Conservation (phyloP, 805 yeast species). For the Sugiyamaella valdiviana region DNA sequence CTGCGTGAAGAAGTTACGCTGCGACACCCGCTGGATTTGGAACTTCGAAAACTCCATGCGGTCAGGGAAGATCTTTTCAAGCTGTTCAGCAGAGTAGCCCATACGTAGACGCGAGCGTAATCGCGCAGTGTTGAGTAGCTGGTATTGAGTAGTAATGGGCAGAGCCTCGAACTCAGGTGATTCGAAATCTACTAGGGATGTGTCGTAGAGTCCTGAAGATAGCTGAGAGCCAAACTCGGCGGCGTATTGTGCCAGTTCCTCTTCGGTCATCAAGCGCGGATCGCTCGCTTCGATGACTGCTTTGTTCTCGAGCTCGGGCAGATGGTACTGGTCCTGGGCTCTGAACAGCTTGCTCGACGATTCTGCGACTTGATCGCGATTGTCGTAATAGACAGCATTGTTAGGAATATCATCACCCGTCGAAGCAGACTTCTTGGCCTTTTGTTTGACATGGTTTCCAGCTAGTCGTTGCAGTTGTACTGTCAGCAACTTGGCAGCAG, state of each 20-base stretch:
- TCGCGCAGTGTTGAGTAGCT: conserved; percentile 75
- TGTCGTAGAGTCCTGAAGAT: conserved; percentile 34
- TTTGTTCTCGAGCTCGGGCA: conserved; percentile 58
- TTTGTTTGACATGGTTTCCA: conserved; percentile 23
- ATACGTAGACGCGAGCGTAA: conserved; percentile 81
- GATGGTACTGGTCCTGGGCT: conserved; percentile 73
- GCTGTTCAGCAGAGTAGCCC: conserved; percentile 91
- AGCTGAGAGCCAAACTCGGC: conserved; percentile 53
- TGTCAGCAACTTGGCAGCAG: conserved; percentile 78
- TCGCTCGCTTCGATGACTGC: conserved; percentile 53
- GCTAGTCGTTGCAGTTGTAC: conserved; percentile 63
- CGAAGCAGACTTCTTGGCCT: neutral
- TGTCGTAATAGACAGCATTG: conserved; percentile 31
- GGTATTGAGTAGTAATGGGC: conserved; percentile 84
- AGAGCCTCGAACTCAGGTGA: conserved; percentile 68
- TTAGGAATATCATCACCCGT: conserved; percentile 24
- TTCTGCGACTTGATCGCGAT: conserved; percentile 27
- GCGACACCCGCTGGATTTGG: conserved; percentile 88
- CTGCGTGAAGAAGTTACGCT: conserved; percentile 86
- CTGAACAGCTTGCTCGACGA: conserved; percentile 32
- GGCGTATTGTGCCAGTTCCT: conserved; percentile 59
- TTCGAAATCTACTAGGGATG: conserved; percentile 66
- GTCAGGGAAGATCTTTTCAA: conserved; percentile 73
- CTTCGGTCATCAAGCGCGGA: conserved; percentile 65
- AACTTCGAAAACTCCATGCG: conserved; percentile 87